These are phyloP conservation scores for Neolecta irregularis DNA, from an alignment of 1,139 yeast species.

Conservation along the genomic window DNA sequence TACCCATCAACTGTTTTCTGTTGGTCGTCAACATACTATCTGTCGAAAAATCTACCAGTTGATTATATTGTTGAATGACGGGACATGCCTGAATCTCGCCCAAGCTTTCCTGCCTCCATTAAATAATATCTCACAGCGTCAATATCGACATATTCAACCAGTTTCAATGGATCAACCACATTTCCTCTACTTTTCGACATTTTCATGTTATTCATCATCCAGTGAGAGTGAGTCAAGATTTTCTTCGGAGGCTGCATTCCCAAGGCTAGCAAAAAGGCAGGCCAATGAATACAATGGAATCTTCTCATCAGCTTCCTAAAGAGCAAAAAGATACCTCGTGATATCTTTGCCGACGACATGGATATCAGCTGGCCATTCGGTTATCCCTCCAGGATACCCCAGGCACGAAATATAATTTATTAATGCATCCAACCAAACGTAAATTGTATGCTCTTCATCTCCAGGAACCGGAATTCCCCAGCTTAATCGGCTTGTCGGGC, in stretches of 20 bases:
- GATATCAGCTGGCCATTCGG: constrained; percentile 44
- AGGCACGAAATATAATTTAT: constrained; percentile 67
- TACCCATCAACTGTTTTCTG: constrained; percentile 3
- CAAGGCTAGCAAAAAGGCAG: constrained; percentile 77
- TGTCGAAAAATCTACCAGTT: neutral
- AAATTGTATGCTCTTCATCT: constrained; percentile 62
- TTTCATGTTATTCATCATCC: constrained; percentile 79
- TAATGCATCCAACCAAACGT: constrained; percentile 96
- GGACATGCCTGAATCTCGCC: constrained; percentile 7
- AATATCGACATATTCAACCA: constrained; percentile 44
- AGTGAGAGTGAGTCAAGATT: constrained; percentile 82
- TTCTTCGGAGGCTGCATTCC: constrained; percentile 52
- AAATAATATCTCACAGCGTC: constrained; percentile 13
- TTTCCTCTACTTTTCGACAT: constrained; percentile 91
- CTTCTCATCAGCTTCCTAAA: neutral
- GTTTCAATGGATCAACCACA: constrained; percentile 78
- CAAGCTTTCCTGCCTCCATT: constrained; percentile 12
- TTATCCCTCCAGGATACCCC: constrained; percentile 36
- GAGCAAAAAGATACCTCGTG: constrained; percentile 26
- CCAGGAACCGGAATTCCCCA: constrained; percentile 92
- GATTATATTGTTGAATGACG: no score
- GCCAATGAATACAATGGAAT: constrained; percentile 92
- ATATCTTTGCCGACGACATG: constrained; percentile 91
- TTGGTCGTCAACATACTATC: neutral
- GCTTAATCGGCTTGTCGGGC: constrained; percentile 58